Conservation (phyloP, 2,329 filamentous ascomycete genomes). For the Dactylellina sp. region DNA sequence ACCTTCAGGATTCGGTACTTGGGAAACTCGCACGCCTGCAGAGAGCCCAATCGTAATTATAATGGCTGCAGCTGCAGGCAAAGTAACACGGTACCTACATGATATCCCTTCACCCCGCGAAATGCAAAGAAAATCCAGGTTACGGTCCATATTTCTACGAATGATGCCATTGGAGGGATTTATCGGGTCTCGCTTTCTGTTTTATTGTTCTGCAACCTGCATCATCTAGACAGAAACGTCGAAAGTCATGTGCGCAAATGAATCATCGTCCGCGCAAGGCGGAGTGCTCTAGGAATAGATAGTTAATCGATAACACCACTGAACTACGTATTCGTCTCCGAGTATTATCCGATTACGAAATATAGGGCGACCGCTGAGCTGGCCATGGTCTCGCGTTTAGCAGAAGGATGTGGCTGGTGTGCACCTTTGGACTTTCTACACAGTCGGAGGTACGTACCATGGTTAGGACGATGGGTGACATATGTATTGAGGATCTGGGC, state of each 20-base stretch:
- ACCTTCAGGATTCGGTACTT: conserved; percentile 20
- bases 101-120: not conserved
- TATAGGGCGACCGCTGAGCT: conserved; percentile 12
- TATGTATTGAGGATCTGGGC: not conserved
- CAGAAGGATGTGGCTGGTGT: not conserved
- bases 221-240: too few species aligned
- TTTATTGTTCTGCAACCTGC: not conserved
- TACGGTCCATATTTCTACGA: not conserved
- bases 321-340: too few species aligned
- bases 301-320: too few species aligned
- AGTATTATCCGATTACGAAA: conserved; percentile 1
- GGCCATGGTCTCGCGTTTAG: not conserved
- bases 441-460: not conserved
- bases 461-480: conserved; percentile 5
- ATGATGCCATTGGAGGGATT: conserved; percentile 29
- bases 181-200: conserved; percentile 22
- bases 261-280: conserved; percentile 30
- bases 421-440: not conserved
- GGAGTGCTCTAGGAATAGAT: conserved; percentile 5
- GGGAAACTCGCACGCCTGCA: not conserved
- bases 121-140: conserved; percentile 4
- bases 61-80: conserved; percentile 4
- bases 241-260: conserved; percentile 33
- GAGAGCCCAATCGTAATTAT: conserved; percentile 25
- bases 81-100: conserved; percentile 31